Percentiles rank a stretch among this genome's conserved stretches.
These are phyloP conservation scores for Penstemon newberryi DNA, from an alignment of 257 asterid species.

Conservation along the genomic window DNA sequence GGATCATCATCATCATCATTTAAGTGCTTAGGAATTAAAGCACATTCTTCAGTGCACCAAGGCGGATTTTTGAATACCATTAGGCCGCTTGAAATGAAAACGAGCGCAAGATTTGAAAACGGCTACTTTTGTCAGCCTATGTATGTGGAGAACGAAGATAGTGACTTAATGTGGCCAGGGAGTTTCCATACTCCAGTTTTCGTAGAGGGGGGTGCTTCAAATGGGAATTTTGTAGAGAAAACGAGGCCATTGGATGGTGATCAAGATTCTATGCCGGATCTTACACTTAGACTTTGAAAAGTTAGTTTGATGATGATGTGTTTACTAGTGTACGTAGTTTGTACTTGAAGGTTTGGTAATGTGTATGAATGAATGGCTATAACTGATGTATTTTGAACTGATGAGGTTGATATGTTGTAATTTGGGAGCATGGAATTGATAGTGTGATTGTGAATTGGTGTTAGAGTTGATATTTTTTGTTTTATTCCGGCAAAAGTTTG, in stretches of 20 bases:
- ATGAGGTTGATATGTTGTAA: too few relatives aligned
- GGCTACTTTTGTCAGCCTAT: conserved; percentile 41
- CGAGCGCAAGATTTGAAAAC: conserved; percentile 37
- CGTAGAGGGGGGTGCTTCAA: conserved; percentile 30
- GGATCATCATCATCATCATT: conserved; percentile 54
- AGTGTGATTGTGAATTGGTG: too few relatives aligned
- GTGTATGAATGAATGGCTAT: too few relatives aligned
- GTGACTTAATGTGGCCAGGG: conserved; percentile 56
- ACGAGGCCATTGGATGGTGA: conserved; percentile 21
- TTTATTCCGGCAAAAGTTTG: too few relatives aligned
- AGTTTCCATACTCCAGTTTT: conserved; percentile 46
- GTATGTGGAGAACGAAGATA: conserved; percentile 39
- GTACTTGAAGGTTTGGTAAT: too few relatives aligned
- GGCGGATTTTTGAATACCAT: conserved; percentile 24
- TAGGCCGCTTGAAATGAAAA: conserved; percentile 33
- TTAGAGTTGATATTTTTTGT: too few relatives aligned
- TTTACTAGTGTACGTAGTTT: neutral
- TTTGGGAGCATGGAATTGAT: too few relatives aligned
- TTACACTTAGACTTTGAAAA: conserved; percentile 55
- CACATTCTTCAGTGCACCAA: conserved; percentile 56
- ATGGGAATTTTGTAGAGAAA: conserved; percentile 28
- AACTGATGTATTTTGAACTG: too few relatives aligned
- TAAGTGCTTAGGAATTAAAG: conserved; percentile 51
- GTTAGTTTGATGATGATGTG: neutral
- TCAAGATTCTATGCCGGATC: conserved; percentile 44